These are phyloP conservation scores for Fusarium fujikuroi DNA, from an alignment of 2,329 filamentous ascomycete species.

Conservation along the genomic window DNA sequence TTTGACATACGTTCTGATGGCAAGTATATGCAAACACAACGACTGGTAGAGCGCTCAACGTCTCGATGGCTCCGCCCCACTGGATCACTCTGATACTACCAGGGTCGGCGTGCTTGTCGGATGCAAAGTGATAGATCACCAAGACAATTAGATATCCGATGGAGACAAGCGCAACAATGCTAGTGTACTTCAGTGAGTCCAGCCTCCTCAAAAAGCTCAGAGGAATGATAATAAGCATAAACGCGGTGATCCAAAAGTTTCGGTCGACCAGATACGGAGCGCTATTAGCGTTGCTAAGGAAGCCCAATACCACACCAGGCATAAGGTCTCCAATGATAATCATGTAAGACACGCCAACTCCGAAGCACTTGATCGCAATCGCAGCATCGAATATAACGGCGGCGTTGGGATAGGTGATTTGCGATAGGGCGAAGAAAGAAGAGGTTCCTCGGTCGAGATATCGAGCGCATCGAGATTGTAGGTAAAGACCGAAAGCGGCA, in stretches of 20 bases:
- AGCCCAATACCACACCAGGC: constrained; percentile 90
- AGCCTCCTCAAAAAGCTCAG: constrained; percentile 90
- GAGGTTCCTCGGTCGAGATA: constrained; percentile 90
- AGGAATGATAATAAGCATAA: constrained; percentile 96
- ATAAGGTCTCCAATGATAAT: constrained; percentile 99
- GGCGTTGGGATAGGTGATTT: constrained; percentile 96
- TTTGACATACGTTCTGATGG: constrained; percentile 83
- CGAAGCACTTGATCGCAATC: constrained; percentile 98
- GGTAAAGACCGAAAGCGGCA: constrained; percentile 91
- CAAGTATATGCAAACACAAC: constrained; percentile 99
- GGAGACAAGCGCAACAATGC: constrained; percentile 87
- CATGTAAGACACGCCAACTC: constrained; percentile 95
- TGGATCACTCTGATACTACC: constrained; percentile 79
- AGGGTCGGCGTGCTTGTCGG: constrained; percentile 78
- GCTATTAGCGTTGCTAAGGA: constrained; percentile 70
- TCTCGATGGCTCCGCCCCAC: constrained; percentile 82
- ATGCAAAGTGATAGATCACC: constrained; percentile 91
- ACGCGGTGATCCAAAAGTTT: constrained; percentile 97
- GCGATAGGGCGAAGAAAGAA: constrained; percentile 96
- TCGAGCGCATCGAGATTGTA: constrained; percentile 90
- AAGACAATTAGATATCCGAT: constrained; percentile 95
- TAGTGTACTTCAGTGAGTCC: constrained; percentile 98
- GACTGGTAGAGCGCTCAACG: constrained; percentile 88
- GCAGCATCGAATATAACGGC: constrained; percentile 95
- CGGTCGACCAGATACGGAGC: constrained; percentile 84